Percentiles rank a stretch among this genome's conserved stretches.
phyloP scores from a whole-genome alignment of 2,329 filamentous ascomycete species.

The Didymosphaeria variabile region DNA sequence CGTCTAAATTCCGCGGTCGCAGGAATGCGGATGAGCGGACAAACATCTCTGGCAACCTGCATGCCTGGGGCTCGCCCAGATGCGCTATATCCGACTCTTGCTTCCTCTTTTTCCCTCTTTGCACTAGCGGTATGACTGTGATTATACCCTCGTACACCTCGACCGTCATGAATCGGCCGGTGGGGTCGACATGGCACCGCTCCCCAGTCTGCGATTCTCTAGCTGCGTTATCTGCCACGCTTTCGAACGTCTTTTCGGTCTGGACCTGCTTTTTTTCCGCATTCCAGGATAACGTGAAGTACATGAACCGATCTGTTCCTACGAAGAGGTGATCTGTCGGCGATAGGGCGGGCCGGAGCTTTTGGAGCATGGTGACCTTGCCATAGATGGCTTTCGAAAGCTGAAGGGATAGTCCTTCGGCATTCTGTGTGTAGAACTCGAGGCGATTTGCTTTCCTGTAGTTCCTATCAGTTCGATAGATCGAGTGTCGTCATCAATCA shows the following conservation, averaged over 20 bases:
- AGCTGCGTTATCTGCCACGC: conserved; percentile 68
- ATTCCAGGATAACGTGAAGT: conserved; percentile 91
- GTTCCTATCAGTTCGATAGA: neutral
- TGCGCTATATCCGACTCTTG: conserved; percentile 61
- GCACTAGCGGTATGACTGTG: conserved; percentile 69
- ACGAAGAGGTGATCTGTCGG: conserved; percentile 87
- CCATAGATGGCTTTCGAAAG: conserved; percentile 81
- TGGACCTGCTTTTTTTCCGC: conserved; percentile 60
- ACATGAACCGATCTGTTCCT: conserved; percentile 87
- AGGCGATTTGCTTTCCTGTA: conserved; percentile 80
- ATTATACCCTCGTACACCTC: conserved; percentile 75
- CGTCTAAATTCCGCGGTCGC: conserved; percentile 59
- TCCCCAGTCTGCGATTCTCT: conserved; percentile 84
- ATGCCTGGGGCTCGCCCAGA: conserved; percentile 68
- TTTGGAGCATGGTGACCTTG: conserved; percentile 84
- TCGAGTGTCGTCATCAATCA: conserved; percentile 9
- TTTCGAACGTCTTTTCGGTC: conserved; percentile 67
- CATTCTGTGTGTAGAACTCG: conserved; percentile 78
- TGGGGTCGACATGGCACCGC: conserved; percentile 84
- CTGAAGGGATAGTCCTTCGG: conserved; percentile 67
- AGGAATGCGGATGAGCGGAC: conserved; percentile 73
- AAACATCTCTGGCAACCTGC: conserved; percentile 72
- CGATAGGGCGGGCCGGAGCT: conserved; percentile 77
- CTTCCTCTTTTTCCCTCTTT: conserved; percentile 61
- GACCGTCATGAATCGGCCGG: conserved; percentile 71